Evolutionary conservation across 306 rosid species (phyloP).

Genomic region (Dryas octopetala): DNA sequence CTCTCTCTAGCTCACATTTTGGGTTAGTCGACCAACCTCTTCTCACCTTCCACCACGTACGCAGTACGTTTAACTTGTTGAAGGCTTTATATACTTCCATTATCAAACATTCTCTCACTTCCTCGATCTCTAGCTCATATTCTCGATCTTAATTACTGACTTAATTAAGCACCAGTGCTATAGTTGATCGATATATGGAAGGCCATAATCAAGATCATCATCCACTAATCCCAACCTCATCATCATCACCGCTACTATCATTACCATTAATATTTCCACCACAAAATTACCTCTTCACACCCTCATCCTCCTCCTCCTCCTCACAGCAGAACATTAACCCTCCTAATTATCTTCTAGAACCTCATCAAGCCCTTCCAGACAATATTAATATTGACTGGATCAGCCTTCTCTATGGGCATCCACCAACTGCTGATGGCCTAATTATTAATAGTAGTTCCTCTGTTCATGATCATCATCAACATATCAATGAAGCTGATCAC

Average conservation of each 20-base stretch:
- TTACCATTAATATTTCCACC: constrained; percentile 18
- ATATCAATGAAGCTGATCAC: constrained; percentile 6
- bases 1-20: constrained; percentile 20
- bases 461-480: constrained; percentile 6
- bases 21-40: constrained; percentile 54
- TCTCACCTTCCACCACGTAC: constrained; percentile 53
- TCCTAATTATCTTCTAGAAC: constrained; percentile 17
- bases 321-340: background rate
- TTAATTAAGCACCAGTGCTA: background rate
- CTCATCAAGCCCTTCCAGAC: constrained; percentile 30
- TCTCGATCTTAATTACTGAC: no score
- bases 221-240: constrained; percentile 14
- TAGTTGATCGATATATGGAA: constrained; percentile 31
- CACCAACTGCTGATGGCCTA: constrained; percentile 6
- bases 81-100: constrained; percentile 25
- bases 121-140: background rate
- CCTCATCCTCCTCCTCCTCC: constrained; percentile 17
- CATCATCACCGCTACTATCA: background rate
- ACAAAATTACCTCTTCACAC: constrained; percentile 34
- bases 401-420: constrained; percentile 47
- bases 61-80: background rate
- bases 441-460: background rate
- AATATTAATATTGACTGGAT: constrained; percentile 55
- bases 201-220: constrained; percentile 30
- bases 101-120: background rate